Base-by-base conservation (phyloP, 495 filamentous ascomycete species). In the Aspergillus carlsbadensis region DNA sequence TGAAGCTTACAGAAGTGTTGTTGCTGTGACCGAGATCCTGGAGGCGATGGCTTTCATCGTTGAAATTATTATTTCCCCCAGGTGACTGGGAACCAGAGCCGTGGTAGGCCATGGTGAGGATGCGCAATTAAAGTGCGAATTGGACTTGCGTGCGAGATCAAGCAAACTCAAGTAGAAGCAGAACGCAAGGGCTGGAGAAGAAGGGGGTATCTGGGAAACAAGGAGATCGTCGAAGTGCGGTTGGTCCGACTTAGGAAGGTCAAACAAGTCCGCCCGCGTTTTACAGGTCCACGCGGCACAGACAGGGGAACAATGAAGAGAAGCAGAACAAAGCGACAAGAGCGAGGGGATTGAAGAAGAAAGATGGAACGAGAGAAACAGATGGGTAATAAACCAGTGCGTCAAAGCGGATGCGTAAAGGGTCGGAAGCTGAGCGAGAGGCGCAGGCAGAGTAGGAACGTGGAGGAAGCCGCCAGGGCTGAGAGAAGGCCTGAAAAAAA, bases 31-130 rank as follows among this genome's bases (percentile, higher is more conserved):
- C 81, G 43, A 91, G 75, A 68, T 91, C 86, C 60, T 90, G 83
- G 57, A 90, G 73, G 40, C 76, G 80, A 68, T 89, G 85, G 54
- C 80, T 81, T 24, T 84, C 78, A 48, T 84, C 78, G 13, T 10
- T 26, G 44, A 79, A 80, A 52, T 82, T 22, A 7, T 49, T 74
- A 31, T 70, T 68, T 55, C 70, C 67, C 41, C 49, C 58, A 34
- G 72, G 69, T 56, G 75, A 74, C 47, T 74, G 68, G 55, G 58
- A 64, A 51, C 67, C 68, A 54, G 69, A 59, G 49, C 73, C 74
- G 66, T 75, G 71, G 66, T 84, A 82, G 61, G 81, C 80, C 81
- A 84, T 84, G 60, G 47, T 69, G 63, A 49, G 46, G 41, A 57
- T 58, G 56, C 54, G 43, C 61, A 42, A 52, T 47, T 52, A 57